Evolutionary conservation across 148 eudicot species (phyloP), one percentile per base, ranked within the genome.

Genomic region (Vaccinium corymbosum): DNA sequence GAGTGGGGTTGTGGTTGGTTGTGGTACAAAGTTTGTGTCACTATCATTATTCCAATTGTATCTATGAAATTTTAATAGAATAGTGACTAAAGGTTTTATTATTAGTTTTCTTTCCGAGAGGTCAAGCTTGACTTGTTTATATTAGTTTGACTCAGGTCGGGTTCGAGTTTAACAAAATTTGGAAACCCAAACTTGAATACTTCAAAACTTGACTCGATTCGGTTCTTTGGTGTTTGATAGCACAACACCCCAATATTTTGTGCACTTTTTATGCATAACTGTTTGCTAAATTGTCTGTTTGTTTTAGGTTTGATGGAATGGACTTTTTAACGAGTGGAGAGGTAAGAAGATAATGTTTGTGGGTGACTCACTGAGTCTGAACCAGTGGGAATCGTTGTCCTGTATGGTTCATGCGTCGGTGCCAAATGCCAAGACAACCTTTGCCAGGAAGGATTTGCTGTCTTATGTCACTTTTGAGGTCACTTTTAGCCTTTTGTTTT

Each of bases 311-410:
- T 76, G 81, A 94, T 90, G 99, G 98, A 81, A 12, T 81, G 88
- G 92, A 85, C 46, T 91, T 97, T 25, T 20, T 97, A 86, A 88
- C 50, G 82, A 92, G 89, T 91, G 85, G 87, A 89, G 88, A 46
- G 98, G 99, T 86, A 97, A 94, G 90, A 95, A 89, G 86, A 94
- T 97, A 77, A 97, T 97, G 99, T 95, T 97, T 85, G 98, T 95
- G 83, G 99, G 99, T 25, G 99, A 97, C 89, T 97, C 99, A 83
- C 88, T 97, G 96, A 97, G 98, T 89, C 80, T 90, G 85, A 97
- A 97, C 83, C 92, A 91, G 91, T 97, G 97, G 98, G 84, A 93
- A 83, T 93, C 97, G 46, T 85, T 97, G 83, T 85, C 89, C 8
- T 97, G 99, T 85, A 91, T 97, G 98, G 20, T 97, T 80, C 92